Percentiles rank a stretch among this genome's conserved stretches.
These are phyloP conservation scores for Pseudovirgaria hyperparasitica DNA, from an alignment of 2,329 filamentous ascomycete genomes.

Conservation along the genomic window DNA sequence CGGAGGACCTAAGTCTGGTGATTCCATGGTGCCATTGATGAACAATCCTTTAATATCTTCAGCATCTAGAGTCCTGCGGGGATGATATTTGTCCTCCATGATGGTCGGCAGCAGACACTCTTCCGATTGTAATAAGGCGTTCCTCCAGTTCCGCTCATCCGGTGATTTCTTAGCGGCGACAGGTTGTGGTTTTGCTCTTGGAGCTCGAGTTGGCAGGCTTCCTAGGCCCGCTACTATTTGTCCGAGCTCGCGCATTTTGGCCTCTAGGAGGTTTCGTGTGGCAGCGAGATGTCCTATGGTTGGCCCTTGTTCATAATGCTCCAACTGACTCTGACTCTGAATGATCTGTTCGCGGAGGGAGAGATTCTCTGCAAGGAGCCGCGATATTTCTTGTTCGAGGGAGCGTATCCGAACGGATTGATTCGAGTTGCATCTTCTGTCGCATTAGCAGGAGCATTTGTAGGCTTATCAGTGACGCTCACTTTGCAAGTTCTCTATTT, in stretches of 20 bases:
- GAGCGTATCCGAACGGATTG: conserved; percentile 66
- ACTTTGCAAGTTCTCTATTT: conserved; percentile 67
- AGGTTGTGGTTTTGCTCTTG: conserved; percentile 36
- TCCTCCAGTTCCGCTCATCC: conserved; percentile 43
- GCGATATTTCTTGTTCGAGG: conserved; percentile 63
- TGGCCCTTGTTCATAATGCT: conserved; percentile 45
- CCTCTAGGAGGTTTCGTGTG: conserved; percentile 59
- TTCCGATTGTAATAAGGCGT: conserved; percentile 31
- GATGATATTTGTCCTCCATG: conserved; percentile 54
- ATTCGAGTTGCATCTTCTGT: conserved; percentile 53
- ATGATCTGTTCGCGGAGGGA: conserved; percentile 58
- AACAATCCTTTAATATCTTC: conserved; percentile 44
- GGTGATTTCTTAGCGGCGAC: conserved; percentile 33
- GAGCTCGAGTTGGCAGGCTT: conserved; percentile 12
- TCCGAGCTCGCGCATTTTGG: conserved; percentile 59
- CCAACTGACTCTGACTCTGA: conserved; percentile 53
- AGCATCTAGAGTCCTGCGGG: conserved; percentile 51
- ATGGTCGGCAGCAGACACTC: conserved; percentile 53
- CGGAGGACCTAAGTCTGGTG: conserved; percentile 54
- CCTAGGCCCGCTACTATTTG: conserved; percentile 55
- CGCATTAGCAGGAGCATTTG: conserved; percentile 6
- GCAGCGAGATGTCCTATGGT: conserved; percentile 53
- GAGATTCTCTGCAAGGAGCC: conserved; percentile 68
- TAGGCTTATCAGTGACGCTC: conserved; percentile 5
- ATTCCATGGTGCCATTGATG: conserved; percentile 45